These are phyloP conservation scores for Monilinia laxa DNA, from an alignment of 2,329 filamentous ascomycete genomes.

Conservation along the genomic window DNA sequence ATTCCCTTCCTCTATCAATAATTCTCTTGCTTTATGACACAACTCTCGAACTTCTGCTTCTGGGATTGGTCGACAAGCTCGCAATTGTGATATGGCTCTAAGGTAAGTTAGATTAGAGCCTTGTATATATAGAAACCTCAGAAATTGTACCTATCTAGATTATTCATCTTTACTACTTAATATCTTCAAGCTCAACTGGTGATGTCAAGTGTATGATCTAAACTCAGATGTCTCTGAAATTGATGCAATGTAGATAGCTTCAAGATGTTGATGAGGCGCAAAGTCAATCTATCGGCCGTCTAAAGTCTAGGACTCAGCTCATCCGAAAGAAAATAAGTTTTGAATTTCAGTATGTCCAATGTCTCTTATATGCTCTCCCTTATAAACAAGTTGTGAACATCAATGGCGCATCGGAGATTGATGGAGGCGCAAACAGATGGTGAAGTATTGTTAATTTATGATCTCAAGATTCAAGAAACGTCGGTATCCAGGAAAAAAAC, in stretches of 20 bases:
- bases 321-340: constrained; percentile 14
- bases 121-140: not conserved
- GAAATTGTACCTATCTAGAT: constrained; percentile 75
- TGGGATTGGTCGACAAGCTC: constrained; percentile 93
- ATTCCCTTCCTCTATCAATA: constrained; percentile 96
- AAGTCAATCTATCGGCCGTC: not conserved
- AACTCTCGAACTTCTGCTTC: constrained; percentile 94
- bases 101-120: constrained; percentile 21
- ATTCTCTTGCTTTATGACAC: constrained; percentile 94
- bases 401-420: constrained; percentile 30
- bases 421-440: constrained; percentile 20
- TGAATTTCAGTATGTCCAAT: constrained; percentile 1
- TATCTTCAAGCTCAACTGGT: not conserved
- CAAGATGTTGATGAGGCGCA: constrained; percentile 12
- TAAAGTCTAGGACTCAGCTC: not conserved
- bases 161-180: constrained; percentile 65
- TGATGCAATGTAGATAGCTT: constrained; percentile 7
- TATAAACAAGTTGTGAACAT: constrained; percentile 7
- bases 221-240: not conserved
- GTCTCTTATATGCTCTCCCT: not conserved
- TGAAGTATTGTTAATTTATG: constrained; percentile 4
- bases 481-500: not conserved
- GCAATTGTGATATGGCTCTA: constrained; percentile 92
- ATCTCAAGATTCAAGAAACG: not conserved
- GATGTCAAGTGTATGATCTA: not conserved